Evolutionary conservation across 108 stramenopile species (phyloP), one percentile per base, ranked within the genome.

Genomic region (Pseudonitzschia delicatissima): DNA sequence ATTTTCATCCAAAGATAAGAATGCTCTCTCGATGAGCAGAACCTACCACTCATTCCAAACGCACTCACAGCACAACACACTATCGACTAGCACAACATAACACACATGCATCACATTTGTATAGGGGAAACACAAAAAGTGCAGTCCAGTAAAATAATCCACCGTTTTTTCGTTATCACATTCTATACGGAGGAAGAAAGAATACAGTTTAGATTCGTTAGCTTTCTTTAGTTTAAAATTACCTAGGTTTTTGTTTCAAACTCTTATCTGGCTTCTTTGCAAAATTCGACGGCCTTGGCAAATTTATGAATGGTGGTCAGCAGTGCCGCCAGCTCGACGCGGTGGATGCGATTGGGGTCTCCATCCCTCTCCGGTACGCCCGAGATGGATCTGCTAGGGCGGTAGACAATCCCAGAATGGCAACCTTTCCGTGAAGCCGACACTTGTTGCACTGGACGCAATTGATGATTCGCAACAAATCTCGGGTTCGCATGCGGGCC

Each of bases 401-500:
- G 2, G 96, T 96, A 25, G 88, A 87, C 27, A 96, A 55, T n/a
- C 96, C 96, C 77, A 96, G 68, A n/a, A 84, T 82, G 7, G 84
- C 76, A 27, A 97, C 82, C 64, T 95, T 95, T 23, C 94, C 96
- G 67, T 94, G 93, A 11, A 97, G 76, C 31, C 91, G 79, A 71
- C 98, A 99, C 66, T 95, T 96, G 73, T 97, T 97, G 80, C 97
- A 99, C 67, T 96, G 96, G 32, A 99, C 96, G 71, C 98, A 99
- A 73, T 98, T 97, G 87, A 98, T 95, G 27, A 97, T 88, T 5
- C 96, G 85, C 62, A 88, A 72, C n/a, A 99, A 80, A 34, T 97
- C 90, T 62, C 92, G 68, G 2, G 86, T 82, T 23, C 92, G 78
- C 92, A 92, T 87, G 28, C 94, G 61, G 17, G 88, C 93, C 59